These are phyloP conservation scores for Cyclostephanos tholiformis DNA, from an alignment of 108 stramenopile species.

Conservation along the genomic window DNA sequence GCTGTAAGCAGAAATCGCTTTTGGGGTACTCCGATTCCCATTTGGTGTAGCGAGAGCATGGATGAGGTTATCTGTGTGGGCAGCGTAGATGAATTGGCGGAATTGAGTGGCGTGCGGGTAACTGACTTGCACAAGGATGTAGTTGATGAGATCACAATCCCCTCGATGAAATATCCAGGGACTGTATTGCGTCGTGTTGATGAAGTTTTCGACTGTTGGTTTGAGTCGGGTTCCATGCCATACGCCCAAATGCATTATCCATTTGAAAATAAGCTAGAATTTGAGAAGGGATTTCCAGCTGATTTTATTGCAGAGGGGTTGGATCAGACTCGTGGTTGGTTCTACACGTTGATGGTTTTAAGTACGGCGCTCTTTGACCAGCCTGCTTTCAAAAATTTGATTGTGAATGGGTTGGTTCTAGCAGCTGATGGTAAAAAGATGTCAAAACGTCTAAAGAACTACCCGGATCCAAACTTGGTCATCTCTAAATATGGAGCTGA, in stretches of 20 bases:
- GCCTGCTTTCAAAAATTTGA: constrained; percentile 98
- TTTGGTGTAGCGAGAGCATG: constrained; percentile 96
- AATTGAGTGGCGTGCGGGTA: constrained; percentile 83
- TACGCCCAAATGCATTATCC: constrained; percentile 99
- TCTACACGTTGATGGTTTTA: constrained; percentile 99
- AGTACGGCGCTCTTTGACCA: constrained; percentile 98
- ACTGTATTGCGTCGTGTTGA: constrained; percentile 87
- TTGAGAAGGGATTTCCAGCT: constrained; percentile 98
- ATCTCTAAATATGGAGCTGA: constrained; percentile 97
- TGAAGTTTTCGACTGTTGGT: constrained; percentile 99
- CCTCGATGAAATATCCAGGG: constrained; percentile 93
- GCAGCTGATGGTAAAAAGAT: constrained; percentile 99
- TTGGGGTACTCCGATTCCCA: constrained; percentile 99
- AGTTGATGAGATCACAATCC: constrained; percentile 95
- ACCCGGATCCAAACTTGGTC: constrained; percentile 95
- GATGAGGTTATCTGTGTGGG: constrained; percentile 94
- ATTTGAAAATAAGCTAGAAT: constrained; percentile 97
- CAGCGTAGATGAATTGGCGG: constrained; percentile 92
- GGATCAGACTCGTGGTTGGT: constrained; percentile 99
- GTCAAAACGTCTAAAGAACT: constrained; percentile 99
- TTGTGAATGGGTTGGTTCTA: constrained; percentile 98
- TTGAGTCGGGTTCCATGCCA: constrained; percentile 99
- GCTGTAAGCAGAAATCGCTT: constrained; percentile 97
- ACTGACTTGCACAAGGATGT: constrained; percentile 96
- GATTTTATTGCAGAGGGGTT: constrained; percentile 99